phyloP scores from a whole-genome alignment of 2,329 filamentous ascomycete species.

The Albifimbria verrucaria region DNA sequence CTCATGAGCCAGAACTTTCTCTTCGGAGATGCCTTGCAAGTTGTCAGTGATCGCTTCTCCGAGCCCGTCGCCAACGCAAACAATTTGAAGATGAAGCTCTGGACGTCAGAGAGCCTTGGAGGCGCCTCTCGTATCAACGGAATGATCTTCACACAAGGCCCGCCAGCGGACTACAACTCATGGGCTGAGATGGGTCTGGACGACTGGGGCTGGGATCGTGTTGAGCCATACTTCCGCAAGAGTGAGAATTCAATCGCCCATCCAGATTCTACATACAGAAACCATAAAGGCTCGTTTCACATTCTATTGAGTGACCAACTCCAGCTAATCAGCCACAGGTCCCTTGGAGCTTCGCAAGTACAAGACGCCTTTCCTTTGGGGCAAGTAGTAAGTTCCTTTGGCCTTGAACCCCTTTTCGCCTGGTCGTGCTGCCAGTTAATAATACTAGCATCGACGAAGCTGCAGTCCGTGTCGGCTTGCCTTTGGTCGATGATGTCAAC shows the following conservation, averaged over 20 bases:
- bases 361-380: neutral
- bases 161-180: conserved; percentile 22
- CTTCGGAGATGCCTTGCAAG: neutral
- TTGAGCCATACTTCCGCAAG: conserved; percentile 28
- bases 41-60: neutral
- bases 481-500: conserved; percentile 21
- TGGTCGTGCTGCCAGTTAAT: neutral
- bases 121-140: conserved; percentile 29
- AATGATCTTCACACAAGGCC: conserved; percentile 26
- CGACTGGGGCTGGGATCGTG: conserved; percentile 29
- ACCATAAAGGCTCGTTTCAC: neutral
- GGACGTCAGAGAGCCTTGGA: conserved; percentile 14
- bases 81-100: neutral
- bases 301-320: neutral
- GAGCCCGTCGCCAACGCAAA: conserved; percentile 9
- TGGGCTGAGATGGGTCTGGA: conserved; percentile 27
- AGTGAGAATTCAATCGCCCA: conserved; percentile 19
- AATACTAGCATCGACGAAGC: conserved; percentile 18
- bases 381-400: neutral
- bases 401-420: neutral
- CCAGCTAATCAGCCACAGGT: neutral
- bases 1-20: conserved; percentile 12
- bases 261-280: neutral
- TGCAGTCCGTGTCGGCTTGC: conserved; percentile 21
- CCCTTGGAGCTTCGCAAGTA: neutral